Conservation (phyloP, 176 grass and related monocot genomes). For the Oryza nivara region DNA sequence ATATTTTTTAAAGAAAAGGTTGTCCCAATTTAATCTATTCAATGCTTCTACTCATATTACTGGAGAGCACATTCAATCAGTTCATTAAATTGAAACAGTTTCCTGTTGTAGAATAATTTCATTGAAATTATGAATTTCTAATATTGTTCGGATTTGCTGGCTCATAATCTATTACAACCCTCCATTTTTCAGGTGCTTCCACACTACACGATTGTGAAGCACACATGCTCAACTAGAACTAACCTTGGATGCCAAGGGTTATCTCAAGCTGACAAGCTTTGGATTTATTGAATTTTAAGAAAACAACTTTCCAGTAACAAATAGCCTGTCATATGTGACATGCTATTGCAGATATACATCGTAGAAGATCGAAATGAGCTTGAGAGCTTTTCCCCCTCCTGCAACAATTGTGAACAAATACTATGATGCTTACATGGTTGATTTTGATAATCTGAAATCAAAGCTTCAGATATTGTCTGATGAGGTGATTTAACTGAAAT, state of each 20-base stretch:
- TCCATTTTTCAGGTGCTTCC: conserved; percentile 40
- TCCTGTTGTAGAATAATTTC: conserved; percentile 18
- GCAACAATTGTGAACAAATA: conserved; percentile 56
- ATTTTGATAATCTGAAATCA: conserved; percentile 54
- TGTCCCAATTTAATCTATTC: conserved; percentile 14
- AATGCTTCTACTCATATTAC: conserved; percentile 11
- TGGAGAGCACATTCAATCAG: neutral
- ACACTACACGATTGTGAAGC: conserved; percentile 51
- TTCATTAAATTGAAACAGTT: conserved; percentile 20
- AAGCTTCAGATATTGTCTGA: conserved; percentile 48
- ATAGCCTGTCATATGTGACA: conserved; percentile 23
- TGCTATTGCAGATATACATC: conserved; percentile 51
- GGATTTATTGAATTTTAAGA: conserved; percentile 21
- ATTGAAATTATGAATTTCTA: neutral
- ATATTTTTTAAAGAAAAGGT: neutral
- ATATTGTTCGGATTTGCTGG: neutral
- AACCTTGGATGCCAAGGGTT: conserved; percentile 60
- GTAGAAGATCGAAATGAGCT: conserved; percentile 57
- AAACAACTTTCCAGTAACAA: conserved; percentile 13
- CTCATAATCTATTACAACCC: neutral
- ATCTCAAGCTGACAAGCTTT: conserved; percentile 11
- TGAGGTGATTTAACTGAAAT: conserved; percentile 49
- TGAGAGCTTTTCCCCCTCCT: conserved; percentile 49
- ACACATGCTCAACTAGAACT: conserved; percentile 59
- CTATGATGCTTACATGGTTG: conserved; percentile 58